Percentiles rank a stretch among this genome's conserved stretches.
Conservation (phyloP, 495 filamentous ascomycete species). For the Recurvomyces mirabilis region DNA sequence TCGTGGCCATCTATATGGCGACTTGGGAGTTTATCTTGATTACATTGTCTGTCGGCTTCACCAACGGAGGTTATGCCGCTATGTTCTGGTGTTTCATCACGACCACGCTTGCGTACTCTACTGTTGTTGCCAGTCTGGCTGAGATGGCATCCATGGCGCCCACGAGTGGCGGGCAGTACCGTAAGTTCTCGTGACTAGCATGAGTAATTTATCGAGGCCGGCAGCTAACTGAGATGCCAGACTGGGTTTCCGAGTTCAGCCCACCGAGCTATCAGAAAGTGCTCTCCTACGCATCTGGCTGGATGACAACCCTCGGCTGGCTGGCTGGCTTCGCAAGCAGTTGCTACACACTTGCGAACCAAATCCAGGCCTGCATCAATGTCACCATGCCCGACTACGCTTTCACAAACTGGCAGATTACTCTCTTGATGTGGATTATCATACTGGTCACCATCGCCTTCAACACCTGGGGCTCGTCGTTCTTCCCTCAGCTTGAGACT, state of each 20-base stretch:
- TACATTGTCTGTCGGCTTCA: slow-evolving; percentile 35
- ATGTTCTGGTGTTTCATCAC: not conserved
- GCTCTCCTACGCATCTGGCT: slow-evolving; percentile 28
- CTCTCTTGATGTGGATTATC: too few relatives aligned
- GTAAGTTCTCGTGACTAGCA: too few relatives aligned
- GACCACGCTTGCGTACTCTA: not conserved
- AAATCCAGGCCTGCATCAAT: slow-evolving; percentile 41
- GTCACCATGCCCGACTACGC: not conserved
- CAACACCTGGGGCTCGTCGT: too few relatives aligned
- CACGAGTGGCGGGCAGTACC: slow-evolving; percentile 1
- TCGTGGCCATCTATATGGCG: slow-evolving; percentile 16
- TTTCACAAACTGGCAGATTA: not conserved
- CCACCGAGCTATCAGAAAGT: slow-evolving; percentile 10
- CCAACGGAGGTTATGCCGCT: slow-evolving; percentile 2
- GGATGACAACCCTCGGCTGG: slow-evolving; percentile 52
- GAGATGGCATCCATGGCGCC: slow-evolving; percentile 5
- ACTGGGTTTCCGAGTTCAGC: slow-evolving; percentile 11
- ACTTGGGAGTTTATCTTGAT: slow-evolving; percentile 21
- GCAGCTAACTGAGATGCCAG: too few relatives aligned
- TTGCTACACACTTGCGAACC: slow-evolving; percentile 43
- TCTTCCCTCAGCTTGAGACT: too few relatives aligned
- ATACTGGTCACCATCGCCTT: too few relatives aligned
- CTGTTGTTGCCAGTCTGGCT: not conserved
- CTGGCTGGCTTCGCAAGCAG: slow-evolving; percentile 43
- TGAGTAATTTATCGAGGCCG: too few relatives aligned